Base-by-base conservation (phyloP, 768 basidiomycete species). In the Russula sp. region DNA sequence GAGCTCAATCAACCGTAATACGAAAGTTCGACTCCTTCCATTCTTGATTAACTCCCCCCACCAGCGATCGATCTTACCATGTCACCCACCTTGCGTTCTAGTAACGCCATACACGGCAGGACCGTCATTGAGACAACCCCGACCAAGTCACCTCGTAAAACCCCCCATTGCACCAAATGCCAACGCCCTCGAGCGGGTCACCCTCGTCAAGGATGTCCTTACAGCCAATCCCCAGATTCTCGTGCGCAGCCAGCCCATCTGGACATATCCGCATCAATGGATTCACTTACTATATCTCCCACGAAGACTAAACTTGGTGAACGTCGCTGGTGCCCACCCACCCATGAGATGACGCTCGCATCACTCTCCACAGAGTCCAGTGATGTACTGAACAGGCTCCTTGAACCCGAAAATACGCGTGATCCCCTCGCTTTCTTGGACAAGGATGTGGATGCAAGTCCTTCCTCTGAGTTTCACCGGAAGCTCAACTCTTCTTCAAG, bases 121-220 rank as follows among this genome's bases (percentile, higher is more conserved):
- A 39, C 50, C 56, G 39, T 39, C 32, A 35, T 46, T 11, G 47
- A 60, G 22, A 63, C 50, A 18, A 70, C 74, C n/a, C 71, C 75
- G 3, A 69, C 69, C 41, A 72, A 73, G 18, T 74, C 80, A 11
- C 74, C 81, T 6, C 81, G 83, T 46, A 84, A 83, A 55, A 67
- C 69, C 2, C 85, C 79, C 39, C 77, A 73, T 50, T 86, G 84
- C 71, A 77, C 72, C 47, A 81, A 80, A 67, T 86, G 85, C 69
- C 75, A 77, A 61, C 79, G 79, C 25, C 83, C 83, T 0, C 76
- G 78, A 59, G 77, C 75, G 20, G 84, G 85, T 0, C 85, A 86
- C 67, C 85, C 85, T 14, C 83, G 85, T 55, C 80, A 81, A 2
- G 83, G 85, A 7, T 86, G 85, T 68, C 82, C 83, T 2, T 79